phyloP scores from a whole-genome alignment of 352 stramenopile species.

The Lagenidium giganteum region DNA sequence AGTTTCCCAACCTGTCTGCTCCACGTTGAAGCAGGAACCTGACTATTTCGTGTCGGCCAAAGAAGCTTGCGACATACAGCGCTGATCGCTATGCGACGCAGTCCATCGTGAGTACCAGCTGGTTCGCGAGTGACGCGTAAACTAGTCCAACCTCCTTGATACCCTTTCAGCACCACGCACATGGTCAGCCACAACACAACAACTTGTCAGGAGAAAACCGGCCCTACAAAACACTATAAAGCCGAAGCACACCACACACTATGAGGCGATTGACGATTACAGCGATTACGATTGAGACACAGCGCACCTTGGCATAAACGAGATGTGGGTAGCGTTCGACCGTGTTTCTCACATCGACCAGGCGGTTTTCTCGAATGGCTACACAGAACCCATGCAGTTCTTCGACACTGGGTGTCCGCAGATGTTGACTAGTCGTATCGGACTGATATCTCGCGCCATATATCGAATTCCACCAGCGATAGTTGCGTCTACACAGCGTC shows the following conservation, averaged over 20 bases:
- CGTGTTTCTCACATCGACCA: slow-evolving; percentile 4
- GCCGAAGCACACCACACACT: slow-evolving; percentile 4
- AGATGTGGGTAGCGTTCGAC: slow-evolving; percentile 16
- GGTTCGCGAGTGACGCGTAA: too few species aligned
- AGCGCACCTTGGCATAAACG: slow-evolving; percentile 16
- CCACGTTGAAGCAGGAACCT: slow-evolving; percentile 36
- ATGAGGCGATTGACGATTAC: neutral
- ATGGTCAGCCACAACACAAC: too few species aligned
- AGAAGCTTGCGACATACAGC: slow-evolving; percentile 70
- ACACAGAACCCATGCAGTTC: slow-evolving; percentile 6
- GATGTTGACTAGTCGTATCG: too few species aligned
- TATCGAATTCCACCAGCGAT: neutral
- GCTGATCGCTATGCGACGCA: slow-evolving; percentile 46
- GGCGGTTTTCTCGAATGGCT: slow-evolving; percentile 14
- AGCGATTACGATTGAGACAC: neutral
- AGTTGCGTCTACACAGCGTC: neutral
- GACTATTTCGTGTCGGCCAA: slow-evolving; percentile 43
- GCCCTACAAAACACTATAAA: slow-evolving; percentile 22
- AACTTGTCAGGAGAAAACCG: too few species aligned
- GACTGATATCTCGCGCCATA: neutral
- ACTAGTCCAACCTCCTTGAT: slow-evolving; percentile 12
- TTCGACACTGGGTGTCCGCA: neutral
- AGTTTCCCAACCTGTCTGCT: slow-evolving; percentile 47
- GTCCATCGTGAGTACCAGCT: too few species aligned
- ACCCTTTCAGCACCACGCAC: slow-evolving; percentile 1